phyloP scores from a whole-genome alignment of 805 yeast species.

The Sugiyamaella mastotermitis region DNA sequence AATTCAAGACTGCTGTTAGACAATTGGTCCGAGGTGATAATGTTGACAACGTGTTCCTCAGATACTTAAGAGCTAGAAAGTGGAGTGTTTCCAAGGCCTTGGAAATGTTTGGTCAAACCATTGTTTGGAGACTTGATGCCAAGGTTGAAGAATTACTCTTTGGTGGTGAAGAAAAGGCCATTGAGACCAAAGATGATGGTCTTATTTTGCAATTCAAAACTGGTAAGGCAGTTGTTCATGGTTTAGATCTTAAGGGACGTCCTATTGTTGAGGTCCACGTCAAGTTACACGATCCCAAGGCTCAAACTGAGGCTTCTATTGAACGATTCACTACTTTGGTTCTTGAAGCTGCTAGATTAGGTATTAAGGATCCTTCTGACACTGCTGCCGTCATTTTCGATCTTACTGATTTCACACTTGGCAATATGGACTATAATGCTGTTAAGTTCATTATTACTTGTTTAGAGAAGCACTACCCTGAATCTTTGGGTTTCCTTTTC shows the following conservation, averaged over 20 bases:
- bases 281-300: constrained; percentile 61
- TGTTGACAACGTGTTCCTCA: constrained; percentile 70
- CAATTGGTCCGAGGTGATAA: constrained; percentile 64
- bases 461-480: constrained; percentile 96
- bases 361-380: constrained; percentile 69
- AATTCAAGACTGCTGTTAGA: constrained; percentile 50
- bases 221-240: constrained; percentile 70
- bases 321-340: constrained; percentile 67
- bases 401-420: constrained; percentile 74
- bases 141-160: constrained; percentile 56
- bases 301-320: constrained; percentile 64
- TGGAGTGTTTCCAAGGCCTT: constrained; percentile 67
- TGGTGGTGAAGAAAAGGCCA: constrained; percentile 66
- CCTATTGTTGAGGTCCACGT: constrained; percentile 83
- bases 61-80: constrained; percentile 83
- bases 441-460: constrained; percentile 84
- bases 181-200: constrained; percentile 41
- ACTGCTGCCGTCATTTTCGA: constrained; percentile 83
- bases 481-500: constrained; percentile 74
- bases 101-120: constrained; percentile 64
- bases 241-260: constrained; percentile 64
- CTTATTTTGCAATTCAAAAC: constrained; percentile 47
- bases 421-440: constrained; percentile 89
- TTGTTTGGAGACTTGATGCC: constrained; percentile 68
- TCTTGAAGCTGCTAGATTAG: constrained; percentile 78